A percentile compares a stretch with the other conserved stretches of the same genome.
Conservation (phyloP, 768 basidiomycete species). For the Suillus bovinus region DNA sequence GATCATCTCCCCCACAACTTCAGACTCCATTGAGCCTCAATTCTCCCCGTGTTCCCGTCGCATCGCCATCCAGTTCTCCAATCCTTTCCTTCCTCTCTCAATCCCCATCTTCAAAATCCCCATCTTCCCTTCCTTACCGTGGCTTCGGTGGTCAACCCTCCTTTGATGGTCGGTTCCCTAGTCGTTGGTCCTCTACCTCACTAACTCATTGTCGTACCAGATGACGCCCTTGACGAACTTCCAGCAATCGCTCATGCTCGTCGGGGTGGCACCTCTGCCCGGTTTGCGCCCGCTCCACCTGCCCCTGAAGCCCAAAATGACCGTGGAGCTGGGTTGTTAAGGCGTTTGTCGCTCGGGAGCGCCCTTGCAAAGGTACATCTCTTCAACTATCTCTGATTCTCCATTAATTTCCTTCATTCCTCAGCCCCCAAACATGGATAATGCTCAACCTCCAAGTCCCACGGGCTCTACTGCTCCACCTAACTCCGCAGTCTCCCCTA, state of each 20-base stretch:
- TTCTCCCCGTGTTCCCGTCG: slow-evolving; percentile 44
- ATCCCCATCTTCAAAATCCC: slow-evolving; percentile 52
- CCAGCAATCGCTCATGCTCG: slow-evolving; percentile 52
- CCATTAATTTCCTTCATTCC: background rate
- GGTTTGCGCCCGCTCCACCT: slow-evolving; percentile 50
- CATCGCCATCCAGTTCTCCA: slow-evolving; percentile 65
- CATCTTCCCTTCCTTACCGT: slow-evolving; percentile 63
- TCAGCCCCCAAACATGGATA: slow-evolving; percentile 17
- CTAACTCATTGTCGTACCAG: slow-evolving; percentile 17
- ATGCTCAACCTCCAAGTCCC: slow-evolving; percentile 33
- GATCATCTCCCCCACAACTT: slow-evolving; percentile 52
- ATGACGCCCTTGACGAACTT: slow-evolving; percentile 43
- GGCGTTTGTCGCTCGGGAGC: slow-evolving; percentile 71
- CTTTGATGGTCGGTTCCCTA: slow-evolving; percentile 54
- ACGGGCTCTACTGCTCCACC: slow-evolving; percentile 46
- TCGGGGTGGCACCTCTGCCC: slow-evolving; percentile 58
- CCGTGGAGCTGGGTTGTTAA: slow-evolving; percentile 68
- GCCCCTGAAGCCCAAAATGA: slow-evolving; percentile 53
- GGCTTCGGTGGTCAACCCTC: slow-evolving; percentile 51
- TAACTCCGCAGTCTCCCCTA: slow-evolving; percentile 40
- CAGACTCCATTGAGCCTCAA: slow-evolving; percentile 48
- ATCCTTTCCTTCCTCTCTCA: slow-evolving; percentile 69
- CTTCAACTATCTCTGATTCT: background rate
- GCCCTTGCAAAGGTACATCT: slow-evolving; percentile 57
- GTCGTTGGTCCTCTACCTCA: background rate